Conservation (phyloP, 805 yeast species). For the Metschnikowia cubensis region DNA sequence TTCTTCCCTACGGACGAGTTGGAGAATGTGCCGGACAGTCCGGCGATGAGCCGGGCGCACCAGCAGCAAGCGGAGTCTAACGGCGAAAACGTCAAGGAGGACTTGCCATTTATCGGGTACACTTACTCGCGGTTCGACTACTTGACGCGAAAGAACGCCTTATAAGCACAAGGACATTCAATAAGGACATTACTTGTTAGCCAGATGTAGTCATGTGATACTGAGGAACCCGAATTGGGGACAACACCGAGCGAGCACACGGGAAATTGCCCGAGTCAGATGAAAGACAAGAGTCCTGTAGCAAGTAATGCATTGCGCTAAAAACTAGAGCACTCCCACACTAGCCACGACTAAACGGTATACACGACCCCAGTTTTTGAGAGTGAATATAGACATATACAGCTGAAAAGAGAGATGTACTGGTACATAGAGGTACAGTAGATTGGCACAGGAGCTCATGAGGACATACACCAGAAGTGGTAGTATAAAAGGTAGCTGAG, state of each 20-base stretch:
- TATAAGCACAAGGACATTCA: constrained; percentile 16
- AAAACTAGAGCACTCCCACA: background rate
- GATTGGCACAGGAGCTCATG: too few species aligned
- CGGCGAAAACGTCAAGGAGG: constrained; percentile 62
- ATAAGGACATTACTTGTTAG: background rate
- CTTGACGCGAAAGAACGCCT: constrained; percentile 70
- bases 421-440: too few species aligned
- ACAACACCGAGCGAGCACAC: background rate
- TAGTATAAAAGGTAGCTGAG: too few species aligned
- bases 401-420: too few species aligned
- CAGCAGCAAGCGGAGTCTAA: constrained; percentile 56
- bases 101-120: constrained; percentile 95
- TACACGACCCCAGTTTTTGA: too few species aligned
- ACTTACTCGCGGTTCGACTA: constrained; percentile 94
- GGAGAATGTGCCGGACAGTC: constrained; percentile 91
- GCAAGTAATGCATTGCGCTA: background rate
- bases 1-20: constrained; percentile 98
- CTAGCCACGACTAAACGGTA: background rate
- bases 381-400: too few species aligned
- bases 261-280: background rate
- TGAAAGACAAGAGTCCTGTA: background rate
- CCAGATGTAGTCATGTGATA: background rate
- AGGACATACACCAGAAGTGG: too few species aligned
- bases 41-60: constrained; percentile 53
- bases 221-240: background rate